A percentile compares a stretch with the other conserved stretches of the same genome.
Conservation (phyloP, 495 filamentous ascomycete species). For the Tuber umbilicatum region DNA sequence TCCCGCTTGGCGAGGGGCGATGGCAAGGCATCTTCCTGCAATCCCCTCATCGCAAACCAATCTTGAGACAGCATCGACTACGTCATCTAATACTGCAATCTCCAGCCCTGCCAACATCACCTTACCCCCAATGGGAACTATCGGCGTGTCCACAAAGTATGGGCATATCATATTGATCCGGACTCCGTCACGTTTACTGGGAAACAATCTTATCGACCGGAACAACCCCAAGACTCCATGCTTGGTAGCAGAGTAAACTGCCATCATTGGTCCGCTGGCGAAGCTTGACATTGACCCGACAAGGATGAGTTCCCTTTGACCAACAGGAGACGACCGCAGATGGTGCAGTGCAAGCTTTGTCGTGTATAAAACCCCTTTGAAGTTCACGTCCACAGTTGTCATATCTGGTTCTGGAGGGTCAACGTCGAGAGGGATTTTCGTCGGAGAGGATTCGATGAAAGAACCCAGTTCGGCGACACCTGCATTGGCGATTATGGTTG, state of each 20-base stretch:
- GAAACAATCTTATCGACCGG: constrained; percentile 48
- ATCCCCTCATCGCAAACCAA: constrained; percentile 20
- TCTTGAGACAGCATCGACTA: constrained; percentile 48
- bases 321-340: constrained; percentile 46
- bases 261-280: constrained; percentile 46
- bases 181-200: constrained; percentile 43
- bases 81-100: constrained; percentile 51
- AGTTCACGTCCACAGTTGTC: constrained; percentile 55
- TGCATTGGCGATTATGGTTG: constrained; percentile 63
- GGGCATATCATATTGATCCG: constrained; percentile 58
- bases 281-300: constrained; percentile 54
- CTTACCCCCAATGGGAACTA: constrained; percentile 46
- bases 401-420: constrained; percentile 50
- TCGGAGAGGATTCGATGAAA: constrained; percentile 43
- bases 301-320: constrained; percentile 49
- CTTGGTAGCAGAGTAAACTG: constrained; percentile 56
- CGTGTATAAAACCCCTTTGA: constrained; percentile 59
- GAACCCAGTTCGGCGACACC: constrained; percentile 52
- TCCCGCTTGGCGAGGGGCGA: constrained; percentile 28
- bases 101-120: constrained; percentile 52
- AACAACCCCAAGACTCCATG: constrained; percentile 62
- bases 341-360: constrained; percentile 57
- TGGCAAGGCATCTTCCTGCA: constrained; percentile 25
- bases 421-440: constrained; percentile 37
- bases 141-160: constrained; percentile 62